Evolutionary conservation across 1,284 basidiomycete species (phyloP), one percentile per base, ranked within the genome.

Genomic region (Ceratobasidium sp.): DNA sequence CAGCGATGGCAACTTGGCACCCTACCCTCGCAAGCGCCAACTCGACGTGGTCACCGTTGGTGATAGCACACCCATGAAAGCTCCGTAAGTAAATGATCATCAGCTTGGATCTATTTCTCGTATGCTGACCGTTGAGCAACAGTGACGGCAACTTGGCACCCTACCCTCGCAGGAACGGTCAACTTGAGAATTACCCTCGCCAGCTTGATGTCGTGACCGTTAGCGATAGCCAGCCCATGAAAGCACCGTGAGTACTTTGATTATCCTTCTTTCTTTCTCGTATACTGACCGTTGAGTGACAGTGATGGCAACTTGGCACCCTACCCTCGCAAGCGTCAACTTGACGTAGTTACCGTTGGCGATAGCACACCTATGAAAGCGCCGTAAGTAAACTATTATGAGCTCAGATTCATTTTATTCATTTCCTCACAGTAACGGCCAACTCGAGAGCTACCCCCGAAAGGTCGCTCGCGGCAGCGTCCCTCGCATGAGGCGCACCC

Each of bases 291-390:
- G 43, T n/a, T 46, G 43, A n/a, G 43, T 46, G n/a, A n/a, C n/a
- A n/a, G n/a, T n/a, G 32, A 35, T 41, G 58, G 58, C 35, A 13
- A 18, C 14, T 9, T 41, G 30, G 26, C n/a, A 35, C 26, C 11
- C 49, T 52, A 58, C 13, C 23, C 11, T 58, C 26, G 11, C 43
- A 46, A 46, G 43, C 84, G 82, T 46, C 54, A 57, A n/a, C 26
- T 23, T n/a, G 49, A 11, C 26, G 21, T 52, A n/a, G 49, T 52
- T 9, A 23, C 11, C 13, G 49, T 52, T 23, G 49, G 49, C 11
- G 49, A 52, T 52, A 52, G 49, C 35, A 21, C 16, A 5, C 58
- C 58, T 11, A n/a, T 41, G 28, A 38, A 61, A 41, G 58, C 58
- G 35, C 58, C 58, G 58, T 61, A 43, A 35, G 58, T 61, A 11